phyloP scores from a whole-genome alignment of 225 moss, liverwort and hornwort genomes.

The Polytrichum formosum region DNA sequence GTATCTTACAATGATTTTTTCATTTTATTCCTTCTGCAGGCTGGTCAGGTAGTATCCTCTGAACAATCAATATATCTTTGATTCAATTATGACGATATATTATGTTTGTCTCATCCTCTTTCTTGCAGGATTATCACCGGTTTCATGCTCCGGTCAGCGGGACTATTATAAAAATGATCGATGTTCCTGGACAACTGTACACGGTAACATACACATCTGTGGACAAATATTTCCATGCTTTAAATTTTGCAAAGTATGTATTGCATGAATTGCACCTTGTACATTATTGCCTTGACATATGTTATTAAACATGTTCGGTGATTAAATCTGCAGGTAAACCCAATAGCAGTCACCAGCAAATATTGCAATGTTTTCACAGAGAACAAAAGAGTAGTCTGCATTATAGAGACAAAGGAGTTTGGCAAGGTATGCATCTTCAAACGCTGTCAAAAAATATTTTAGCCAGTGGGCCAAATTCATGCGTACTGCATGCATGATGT shows the following conservation, averaged over 20 bases:
- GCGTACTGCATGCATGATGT: background rate
- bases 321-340: slow-evolving; percentile 70
- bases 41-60: no score
- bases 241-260: no score
- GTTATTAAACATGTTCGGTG: slow-evolving; percentile 30
- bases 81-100: background rate
- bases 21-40: no score
- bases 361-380: slow-evolving; percentile 99
- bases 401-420: slow-evolving; percentile 67
- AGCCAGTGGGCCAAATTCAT: background rate
- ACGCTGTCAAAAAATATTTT: background rate
- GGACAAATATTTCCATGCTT: no score
- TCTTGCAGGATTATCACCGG: slow-evolving; percentile 87
- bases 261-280: no score
- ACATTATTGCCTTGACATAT: slow-evolving; percentile 16
- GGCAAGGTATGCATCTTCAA: slow-evolving; percentile 61
- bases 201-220: slow-evolving; percentile 52
- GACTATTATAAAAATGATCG: slow-evolving; percentile 48
- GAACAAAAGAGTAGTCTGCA: slow-evolving; percentile 78
- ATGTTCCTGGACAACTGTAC: slow-evolving; percentile 70
- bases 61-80: no score
- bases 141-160: slow-evolving; percentile 88
- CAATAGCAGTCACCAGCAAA: slow-evolving; percentile 96
- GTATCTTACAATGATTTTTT: no score
- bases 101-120: background rate